Percentiles rank a stretch among this genome's conserved stretches.
Evolutionary conservation across 2,329 filamentous ascomycete genomes (phyloP).

Genomic region (Coccinonectria pachysandricola): DNA sequence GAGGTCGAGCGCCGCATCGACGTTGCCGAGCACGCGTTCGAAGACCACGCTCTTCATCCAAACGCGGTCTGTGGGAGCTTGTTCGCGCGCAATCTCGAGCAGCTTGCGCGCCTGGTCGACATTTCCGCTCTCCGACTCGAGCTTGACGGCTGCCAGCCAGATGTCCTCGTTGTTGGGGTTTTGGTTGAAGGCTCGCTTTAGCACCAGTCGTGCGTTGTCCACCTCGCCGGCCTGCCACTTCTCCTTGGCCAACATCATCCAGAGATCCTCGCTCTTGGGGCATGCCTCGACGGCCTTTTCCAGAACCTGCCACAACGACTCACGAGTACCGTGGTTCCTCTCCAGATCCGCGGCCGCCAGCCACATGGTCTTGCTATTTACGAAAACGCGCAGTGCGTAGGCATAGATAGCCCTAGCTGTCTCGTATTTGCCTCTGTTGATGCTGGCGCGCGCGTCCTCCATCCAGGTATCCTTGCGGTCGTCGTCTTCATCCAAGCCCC

Average conservation of each 20-base stretch:
- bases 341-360: conserved; percentile 85
- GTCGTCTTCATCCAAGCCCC: conserved; percentile 89
- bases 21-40: conserved; percentile 73
- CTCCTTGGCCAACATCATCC: conserved; percentile 93
- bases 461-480: conserved; percentile 94
- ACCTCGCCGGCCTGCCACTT: conserved; percentile 85
- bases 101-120: conserved; percentile 73
- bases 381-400: conserved; percentile 81
- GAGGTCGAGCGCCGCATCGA: conserved; percentile 74
- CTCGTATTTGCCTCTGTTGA: conserved; percentile 71
- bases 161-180: conserved; percentile 97
- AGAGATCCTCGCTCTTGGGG: conserved; percentile 80
- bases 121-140: conserved; percentile 84
- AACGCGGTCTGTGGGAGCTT: conserved; percentile 89
- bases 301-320: conserved; percentile 72
- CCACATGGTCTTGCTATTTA: conserved; percentile 81
- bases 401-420: conserved; percentile 91
- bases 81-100: conserved; percentile 69
- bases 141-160: conserved; percentile 90
- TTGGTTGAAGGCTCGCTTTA: conserved; percentile 85
- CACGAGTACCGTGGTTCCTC: conserved; percentile 75
- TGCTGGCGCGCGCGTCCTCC: conserved; percentile 79
- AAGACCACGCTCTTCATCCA: conserved; percentile 96
- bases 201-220: conserved; percentile 73
- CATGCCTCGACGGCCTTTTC: conserved; percentile 93